phyloP scores from a whole-genome alignment of 257 asterid species.

The Nicotiana paniculata region DNA sequence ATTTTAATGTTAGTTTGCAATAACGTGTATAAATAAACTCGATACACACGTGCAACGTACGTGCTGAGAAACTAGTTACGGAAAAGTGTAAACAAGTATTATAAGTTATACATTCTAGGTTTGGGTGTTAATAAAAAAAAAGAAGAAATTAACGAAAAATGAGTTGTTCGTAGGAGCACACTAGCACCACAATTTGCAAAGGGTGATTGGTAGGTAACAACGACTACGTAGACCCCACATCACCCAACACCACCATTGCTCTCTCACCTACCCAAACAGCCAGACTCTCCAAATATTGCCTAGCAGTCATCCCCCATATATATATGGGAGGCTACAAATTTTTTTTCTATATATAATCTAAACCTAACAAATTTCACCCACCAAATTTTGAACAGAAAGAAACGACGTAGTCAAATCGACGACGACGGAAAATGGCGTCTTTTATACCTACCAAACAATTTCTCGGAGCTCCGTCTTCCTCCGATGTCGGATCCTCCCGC shows the following conservation, averaged over 20 bases:
- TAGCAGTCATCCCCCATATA: not conserved
- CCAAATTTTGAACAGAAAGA: not conserved
- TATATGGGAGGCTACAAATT: not conserved
- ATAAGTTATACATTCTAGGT: too few relatives aligned
- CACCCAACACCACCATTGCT: not conserved
- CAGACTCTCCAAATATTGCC: not conserved
- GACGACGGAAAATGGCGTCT: conserved; percentile 40
- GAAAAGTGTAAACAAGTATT: too few relatives aligned
- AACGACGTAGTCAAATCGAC: not conserved
- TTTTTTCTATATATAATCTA: not conserved
- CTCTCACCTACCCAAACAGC: conserved; percentile 1
- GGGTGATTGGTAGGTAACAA: conserved; percentile 4
- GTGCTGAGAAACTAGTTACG: too few relatives aligned
- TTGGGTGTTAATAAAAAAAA: too few relatives aligned
- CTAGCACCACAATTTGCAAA: not conserved
- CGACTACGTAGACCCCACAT: not conserved
- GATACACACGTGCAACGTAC: too few relatives aligned
- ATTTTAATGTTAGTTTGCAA: too few relatives aligned
- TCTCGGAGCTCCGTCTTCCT: conserved; percentile 47
- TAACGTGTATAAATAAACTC: too few relatives aligned
- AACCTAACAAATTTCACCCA: not conserved
- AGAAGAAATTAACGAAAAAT: too few relatives aligned
- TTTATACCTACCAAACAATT: conserved; percentile 51
- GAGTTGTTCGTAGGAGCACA: not conserved
- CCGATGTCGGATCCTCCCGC: conserved; percentile 32